Evolutionary conservation across 2,329 filamentous ascomycete species (phyloP).

Genomic region (Penicillium sp.): DNA sequence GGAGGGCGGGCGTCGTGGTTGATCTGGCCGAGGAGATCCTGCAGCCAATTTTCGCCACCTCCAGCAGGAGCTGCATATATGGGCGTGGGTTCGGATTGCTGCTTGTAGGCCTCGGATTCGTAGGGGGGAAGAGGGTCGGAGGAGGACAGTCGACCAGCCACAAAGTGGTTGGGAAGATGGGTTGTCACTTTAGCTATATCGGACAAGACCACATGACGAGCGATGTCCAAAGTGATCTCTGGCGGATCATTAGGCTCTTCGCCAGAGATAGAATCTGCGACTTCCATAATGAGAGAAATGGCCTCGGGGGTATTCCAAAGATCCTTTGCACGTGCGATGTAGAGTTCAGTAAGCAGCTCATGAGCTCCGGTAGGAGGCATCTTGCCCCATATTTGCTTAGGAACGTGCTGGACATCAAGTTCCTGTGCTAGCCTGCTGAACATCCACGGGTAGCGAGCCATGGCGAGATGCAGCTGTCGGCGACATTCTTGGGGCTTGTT

Average conservation of each 20-base stretch:
- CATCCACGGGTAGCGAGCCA: conserved; percentile 78
- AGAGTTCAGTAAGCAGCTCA: conserved; percentile 70
- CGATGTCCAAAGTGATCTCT: conserved; percentile 57
- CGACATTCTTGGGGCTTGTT: conserved; percentile 65
- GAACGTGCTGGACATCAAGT: conserved; percentile 70
- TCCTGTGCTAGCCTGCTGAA: conserved; percentile 77
- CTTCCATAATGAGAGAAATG: conserved; percentile 65
- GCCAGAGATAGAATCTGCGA: conserved; percentile 56
- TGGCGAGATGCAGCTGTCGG: conserved; percentile 63
- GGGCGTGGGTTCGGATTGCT: conserved; percentile 36
- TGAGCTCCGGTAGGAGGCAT: conserved; percentile 64
- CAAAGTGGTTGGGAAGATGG: conserved; percentile 64
- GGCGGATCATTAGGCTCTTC: conserved; percentile 43
- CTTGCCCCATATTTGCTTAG: conserved; percentile 79
- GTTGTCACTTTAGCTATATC: conserved; percentile 70
- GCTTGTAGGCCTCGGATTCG: conserved; percentile 41
- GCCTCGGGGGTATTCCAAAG: conserved; percentile 80
- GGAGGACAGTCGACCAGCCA: conserved; percentile 65
- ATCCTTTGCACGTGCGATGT: conserved; percentile 72
- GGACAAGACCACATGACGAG: conserved; percentile 74
- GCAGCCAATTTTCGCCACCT: conserved; percentile 37
- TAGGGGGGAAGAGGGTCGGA: conserved; percentile 80
- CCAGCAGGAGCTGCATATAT: conserved; percentile 34
- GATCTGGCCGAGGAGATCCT: conserved; percentile 37
- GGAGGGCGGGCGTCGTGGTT: conserved; percentile 12